Conservation (phyloP, 768 basidiomycete species). For the Coprinellus micaceus region DNA sequence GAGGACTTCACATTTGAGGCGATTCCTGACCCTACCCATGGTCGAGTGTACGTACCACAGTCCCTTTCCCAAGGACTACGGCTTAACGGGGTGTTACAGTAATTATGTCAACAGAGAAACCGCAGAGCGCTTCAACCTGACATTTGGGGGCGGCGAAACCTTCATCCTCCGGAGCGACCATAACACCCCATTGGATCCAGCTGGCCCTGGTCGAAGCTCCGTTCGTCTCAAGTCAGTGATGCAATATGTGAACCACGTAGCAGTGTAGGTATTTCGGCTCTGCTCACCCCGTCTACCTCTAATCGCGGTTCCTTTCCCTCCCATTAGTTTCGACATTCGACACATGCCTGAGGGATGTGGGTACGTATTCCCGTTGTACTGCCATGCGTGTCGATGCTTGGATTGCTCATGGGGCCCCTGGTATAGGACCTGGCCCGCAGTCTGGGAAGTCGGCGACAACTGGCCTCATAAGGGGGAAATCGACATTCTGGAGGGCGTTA, state of each 20-base stretch:
- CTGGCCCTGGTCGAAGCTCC: slow-evolving; percentile 48
- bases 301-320: neutral
- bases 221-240: slow-evolving; percentile 52
- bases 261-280: slow-evolving; percentile 37
- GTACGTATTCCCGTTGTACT: slow-evolving; percentile 15
- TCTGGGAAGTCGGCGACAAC: slow-evolving; percentile 46
- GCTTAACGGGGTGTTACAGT: slow-evolving; percentile 17
- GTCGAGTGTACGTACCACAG: slow-evolving; percentile 49
- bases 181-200: slow-evolving; percentile 40
- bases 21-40: slow-evolving; percentile 56
- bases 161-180: slow-evolving; percentile 55
- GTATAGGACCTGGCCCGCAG: slow-evolving; percentile 44
- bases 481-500: slow-evolving; percentile 41
- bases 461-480: slow-evolving; percentile 50
- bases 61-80: neutral
- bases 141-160: slow-evolving; percentile 40
- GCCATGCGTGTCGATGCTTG: too few relatives aligned
- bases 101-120: slow-evolving; percentile 39
- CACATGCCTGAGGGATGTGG: slow-evolving; percentile 38
- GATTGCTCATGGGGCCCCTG: neutral
- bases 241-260: slow-evolving; percentile 48
- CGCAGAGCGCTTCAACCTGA: slow-evolving; percentile 47
- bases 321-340: slow-evolving; percentile 30
- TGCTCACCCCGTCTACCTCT: neutral
- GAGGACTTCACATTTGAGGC: slow-evolving; percentile 41